phyloP scores from a whole-genome alignment of 129 eudicot genomes.

The Gnaphalium uliginosum region DNA sequence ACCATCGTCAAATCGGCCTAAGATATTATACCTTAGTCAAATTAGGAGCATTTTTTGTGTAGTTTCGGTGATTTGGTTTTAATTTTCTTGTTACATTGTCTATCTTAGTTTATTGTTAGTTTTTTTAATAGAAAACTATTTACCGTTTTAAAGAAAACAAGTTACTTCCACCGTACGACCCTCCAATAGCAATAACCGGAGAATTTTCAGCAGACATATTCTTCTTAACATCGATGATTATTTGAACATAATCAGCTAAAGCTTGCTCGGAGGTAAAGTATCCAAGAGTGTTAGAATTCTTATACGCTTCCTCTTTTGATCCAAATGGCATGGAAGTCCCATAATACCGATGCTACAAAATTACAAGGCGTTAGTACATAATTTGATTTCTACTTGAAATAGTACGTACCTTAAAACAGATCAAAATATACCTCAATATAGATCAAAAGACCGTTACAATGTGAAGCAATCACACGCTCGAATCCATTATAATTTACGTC shows the following conservation, averaged over 20 bases:
- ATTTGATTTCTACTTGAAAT: no score
- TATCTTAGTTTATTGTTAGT: no score
- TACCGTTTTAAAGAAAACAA: no score
- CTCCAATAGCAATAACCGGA: constrained; percentile 44
- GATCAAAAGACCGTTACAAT: constrained; percentile 28
- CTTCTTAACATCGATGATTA: constrained; percentile 36
- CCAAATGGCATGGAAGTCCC: constrained; percentile 46
- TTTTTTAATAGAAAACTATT: no score
- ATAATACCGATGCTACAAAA: constrained; percentile 33
- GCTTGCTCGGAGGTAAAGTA: constrained; percentile 36
- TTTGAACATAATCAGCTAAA: constrained; percentile 43
- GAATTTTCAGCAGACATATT: constrained; percentile 35
- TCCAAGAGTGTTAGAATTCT: constrained; percentile 31
- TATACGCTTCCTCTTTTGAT: constrained; percentile 27
- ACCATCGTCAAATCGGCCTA: no score
- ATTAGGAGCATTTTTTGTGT: no score
- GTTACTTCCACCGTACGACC: constrained; percentile 48
- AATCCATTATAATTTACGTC: constrained; percentile 4
- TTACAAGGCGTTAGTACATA: no score
- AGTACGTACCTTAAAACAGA: no score
- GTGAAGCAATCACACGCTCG: constrained; percentile 3
- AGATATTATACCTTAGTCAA: no score
- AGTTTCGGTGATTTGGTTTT: no score
- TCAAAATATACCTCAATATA: constrained; percentile 30
- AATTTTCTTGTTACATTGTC: no score